Conservation (phyloP, 2,329 filamentous ascomycete species). For the Periconia macrospinosa region DNA sequence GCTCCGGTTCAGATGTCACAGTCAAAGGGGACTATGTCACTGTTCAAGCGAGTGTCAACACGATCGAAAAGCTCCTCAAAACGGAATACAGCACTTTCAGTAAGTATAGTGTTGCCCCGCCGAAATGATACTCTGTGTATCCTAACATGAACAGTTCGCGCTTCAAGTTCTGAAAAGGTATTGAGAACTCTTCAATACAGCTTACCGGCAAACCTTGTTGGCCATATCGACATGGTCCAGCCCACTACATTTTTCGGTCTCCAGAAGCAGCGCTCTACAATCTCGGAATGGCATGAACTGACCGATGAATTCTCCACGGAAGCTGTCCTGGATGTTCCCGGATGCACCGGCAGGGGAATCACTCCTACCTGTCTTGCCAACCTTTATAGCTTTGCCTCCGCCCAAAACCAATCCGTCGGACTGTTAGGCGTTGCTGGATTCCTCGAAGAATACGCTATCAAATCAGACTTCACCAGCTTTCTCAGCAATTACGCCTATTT, state of each 20-base stretch:
- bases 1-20: slow-evolving; percentile 51
- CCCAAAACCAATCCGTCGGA: slow-evolving; percentile 56
- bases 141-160: slow-evolving; percentile 22
- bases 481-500: slow-evolving; percentile 51
- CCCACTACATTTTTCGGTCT: slow-evolving; percentile 60
- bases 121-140: slow-evolving; percentile 54
- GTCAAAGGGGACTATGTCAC: slow-evolving; percentile 61
- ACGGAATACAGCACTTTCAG: slow-evolving; percentile 55
- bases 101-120: slow-evolving; percentile 53
- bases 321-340: slow-evolving; percentile 13
- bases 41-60: slow-evolving; percentile 55
- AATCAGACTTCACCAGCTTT: slow-evolving; percentile 61
- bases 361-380: slow-evolving; percentile 36
- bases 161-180: slow-evolving; percentile 28
- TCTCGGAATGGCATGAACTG: slow-evolving; percentile 21
- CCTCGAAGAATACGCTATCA: slow-evolving; percentile 54
- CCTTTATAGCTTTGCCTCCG: slow-evolving; percentile 54
- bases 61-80: slow-evolving; percentile 56
- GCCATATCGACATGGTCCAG: slow-evolving; percentile 62
- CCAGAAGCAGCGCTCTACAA: slow-evolving; percentile 24
- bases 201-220: slow-evolving; percentile 59
- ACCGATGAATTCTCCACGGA: slow-evolving; percentile 10
- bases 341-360: slow-evolving; percentile 22
- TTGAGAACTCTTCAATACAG: slow-evolving; percentile 61
- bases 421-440: slow-evolving; percentile 57